Conservation (phyloP, 352 stramenopile species). For the Pythium angustatum region DNA sequence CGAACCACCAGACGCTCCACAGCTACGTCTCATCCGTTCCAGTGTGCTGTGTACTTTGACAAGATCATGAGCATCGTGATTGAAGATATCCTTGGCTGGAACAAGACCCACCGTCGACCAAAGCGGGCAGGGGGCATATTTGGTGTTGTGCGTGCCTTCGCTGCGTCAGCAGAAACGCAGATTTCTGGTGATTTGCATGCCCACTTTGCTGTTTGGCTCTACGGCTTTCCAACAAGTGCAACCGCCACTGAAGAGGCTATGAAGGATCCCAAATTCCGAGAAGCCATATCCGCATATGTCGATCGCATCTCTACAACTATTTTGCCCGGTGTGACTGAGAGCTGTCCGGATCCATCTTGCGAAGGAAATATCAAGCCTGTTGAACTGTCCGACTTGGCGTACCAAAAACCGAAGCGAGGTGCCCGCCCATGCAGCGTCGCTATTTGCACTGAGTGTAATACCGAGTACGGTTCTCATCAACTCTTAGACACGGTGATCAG, state of each 20-base stretch:
- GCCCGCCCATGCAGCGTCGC: not conserved
- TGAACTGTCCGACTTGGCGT: not conserved
- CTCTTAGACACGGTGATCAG: not conserved
- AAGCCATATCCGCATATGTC: not conserved
- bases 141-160: slow-evolving; percentile 1
- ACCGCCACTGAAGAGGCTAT: not conserved
- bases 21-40: slow-evolving; percentile 1
- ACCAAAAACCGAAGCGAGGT: slow-evolving; percentile 5
- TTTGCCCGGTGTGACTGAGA: not conserved
- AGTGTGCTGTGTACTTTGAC: slow-evolving; percentile 10
- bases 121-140: slow-evolving; percentile 1
- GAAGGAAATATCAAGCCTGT: not conserved
- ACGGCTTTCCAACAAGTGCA: slow-evolving; percentile 4
- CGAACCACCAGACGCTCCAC: not conserved
- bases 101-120: not conserved
- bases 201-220: slow-evolving; percentile 7
- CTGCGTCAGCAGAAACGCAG: slow-evolving; percentile 10
- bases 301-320: not conserved
- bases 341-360: not conserved
- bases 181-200: slow-evolving; percentile 7
- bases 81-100: slow-evolving; percentile 6
- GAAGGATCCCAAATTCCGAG: not conserved
- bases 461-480: not conserved
- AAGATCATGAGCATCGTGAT: slow-evolving; percentile 3
- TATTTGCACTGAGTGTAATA: not conserved